Conservation (phyloP, 495 filamentous ascomycete species). For the Darksidea phi region DNA sequence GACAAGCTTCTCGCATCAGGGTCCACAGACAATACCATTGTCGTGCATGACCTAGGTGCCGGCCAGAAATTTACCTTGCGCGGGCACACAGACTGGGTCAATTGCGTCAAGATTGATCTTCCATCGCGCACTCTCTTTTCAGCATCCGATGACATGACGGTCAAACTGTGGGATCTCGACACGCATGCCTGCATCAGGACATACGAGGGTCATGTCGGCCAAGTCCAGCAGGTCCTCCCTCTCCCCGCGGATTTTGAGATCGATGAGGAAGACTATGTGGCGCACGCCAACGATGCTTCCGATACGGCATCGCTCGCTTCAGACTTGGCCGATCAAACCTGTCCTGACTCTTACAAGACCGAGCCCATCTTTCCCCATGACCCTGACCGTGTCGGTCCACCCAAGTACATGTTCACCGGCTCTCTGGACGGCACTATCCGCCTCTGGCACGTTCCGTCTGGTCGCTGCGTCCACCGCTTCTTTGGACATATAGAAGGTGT, state of each 20-base stretch:
- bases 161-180: conserved; percentile 92
- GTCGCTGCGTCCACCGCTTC: conserved; percentile 80
- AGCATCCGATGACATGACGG: conserved; percentile 88
- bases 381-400: conserved; percentile 65
- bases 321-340: neutral
- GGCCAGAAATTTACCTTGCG: conserved; percentile 73
- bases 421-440: conserved; percentile 88
- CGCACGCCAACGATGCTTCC: conserved; percentile 37
- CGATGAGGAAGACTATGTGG: conserved; percentile 59
- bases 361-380: conserved; percentile 51
- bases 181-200: conserved; percentile 70
- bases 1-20: conserved; percentile 78
- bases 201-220: conserved; percentile 86
- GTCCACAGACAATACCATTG: conserved; percentile 84
- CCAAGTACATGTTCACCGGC: conserved; percentile 87
- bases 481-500: conserved; percentile 96
- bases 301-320: conserved; percentile 28
- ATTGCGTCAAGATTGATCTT: conserved; percentile 80
- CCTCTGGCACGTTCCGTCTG: conserved; percentile 85
- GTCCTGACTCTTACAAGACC: no score
- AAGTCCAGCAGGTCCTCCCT: conserved; percentile 85
- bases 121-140: conserved; percentile 82
- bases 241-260: conserved; percentile 84
- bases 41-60: conserved; percentile 89
- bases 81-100: conserved; percentile 92